Conservation (phyloP, 2,329 filamentous ascomycete species). For the Phoma sp. region DNA sequence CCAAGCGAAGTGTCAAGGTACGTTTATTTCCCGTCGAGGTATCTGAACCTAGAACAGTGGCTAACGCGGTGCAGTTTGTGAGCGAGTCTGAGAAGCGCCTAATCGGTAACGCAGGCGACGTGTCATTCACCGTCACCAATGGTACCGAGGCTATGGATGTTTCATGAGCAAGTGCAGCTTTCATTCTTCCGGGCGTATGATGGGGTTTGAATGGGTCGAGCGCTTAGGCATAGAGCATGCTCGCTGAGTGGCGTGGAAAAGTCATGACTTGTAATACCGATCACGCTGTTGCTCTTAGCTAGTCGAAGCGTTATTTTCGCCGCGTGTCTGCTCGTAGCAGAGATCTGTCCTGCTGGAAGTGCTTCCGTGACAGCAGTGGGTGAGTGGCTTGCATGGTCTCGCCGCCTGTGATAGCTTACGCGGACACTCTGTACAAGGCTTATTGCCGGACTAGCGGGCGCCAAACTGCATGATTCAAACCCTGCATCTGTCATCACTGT, state of each 20-base stretch:
- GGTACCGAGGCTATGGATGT: constrained; percentile 73
- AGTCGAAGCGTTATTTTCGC: not conserved
- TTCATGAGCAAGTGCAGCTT: constrained; percentile 50
- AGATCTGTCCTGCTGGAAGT: not conserved
- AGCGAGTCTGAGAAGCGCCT: constrained; percentile 88
- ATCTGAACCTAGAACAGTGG: not conserved
- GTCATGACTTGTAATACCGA: constrained; percentile 14
- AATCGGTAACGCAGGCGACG: constrained; percentile 83
- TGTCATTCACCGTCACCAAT: constrained; percentile 68
- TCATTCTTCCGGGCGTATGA: constrained; percentile 28
- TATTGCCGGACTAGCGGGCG: not conserved
- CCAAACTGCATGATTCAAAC: not conserved
- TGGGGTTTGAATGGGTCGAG: constrained; percentile 27
- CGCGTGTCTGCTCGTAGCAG: not conserved
- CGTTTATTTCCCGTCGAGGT: constrained; percentile 2
- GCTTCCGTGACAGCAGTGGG: not conserved
- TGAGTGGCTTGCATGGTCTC: constrained; percentile 1
- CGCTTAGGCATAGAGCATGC: constrained; percentile 27
- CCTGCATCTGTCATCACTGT: not conserved
- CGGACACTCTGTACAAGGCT: not conserved
- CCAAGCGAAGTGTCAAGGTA: constrained; percentile 78
- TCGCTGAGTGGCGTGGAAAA: constrained; percentile 11
- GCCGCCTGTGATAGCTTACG: constrained; percentile 5
- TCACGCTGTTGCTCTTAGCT: not conserved
- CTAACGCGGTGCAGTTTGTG: constrained; percentile 66